phyloP scores from a whole-genome alignment of 495 filamentous ascomycete genomes.

The Aspergillus steynii region DNA sequence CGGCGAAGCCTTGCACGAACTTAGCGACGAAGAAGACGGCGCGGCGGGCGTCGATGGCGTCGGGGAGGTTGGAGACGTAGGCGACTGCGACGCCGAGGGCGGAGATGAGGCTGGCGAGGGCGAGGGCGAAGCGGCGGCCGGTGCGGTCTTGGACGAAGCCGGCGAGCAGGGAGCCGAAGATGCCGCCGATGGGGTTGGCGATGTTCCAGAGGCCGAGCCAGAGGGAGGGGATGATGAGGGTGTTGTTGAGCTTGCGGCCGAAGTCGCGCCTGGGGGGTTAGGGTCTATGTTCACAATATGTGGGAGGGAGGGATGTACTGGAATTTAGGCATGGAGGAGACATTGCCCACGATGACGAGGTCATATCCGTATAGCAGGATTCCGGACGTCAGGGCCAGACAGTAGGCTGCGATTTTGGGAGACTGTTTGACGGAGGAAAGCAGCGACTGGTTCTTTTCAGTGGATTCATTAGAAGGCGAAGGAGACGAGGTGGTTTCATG shows the following conservation, averaged over 20 bases:
- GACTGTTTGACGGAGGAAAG: conserved; percentile 9
- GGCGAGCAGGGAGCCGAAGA: conserved; percentile 40
- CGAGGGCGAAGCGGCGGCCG: conserved; percentile 40
- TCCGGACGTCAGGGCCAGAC: conserved; percentile 31
- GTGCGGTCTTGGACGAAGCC: conserved; percentile 43
- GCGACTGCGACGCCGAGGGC: conserved; percentile 39
- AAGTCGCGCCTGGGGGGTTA: conserved; percentile 33
- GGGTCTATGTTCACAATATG: not conserved
- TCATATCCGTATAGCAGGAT: conserved; percentile 52
- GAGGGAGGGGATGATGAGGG: conserved; percentile 46
- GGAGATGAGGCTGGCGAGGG: conserved; percentile 34
- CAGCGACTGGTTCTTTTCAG: conserved; percentile 7
- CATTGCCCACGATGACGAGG: conserved; percentile 47
- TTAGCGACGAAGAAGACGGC: conserved; percentile 34
- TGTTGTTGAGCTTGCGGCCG: conserved; percentile 28
- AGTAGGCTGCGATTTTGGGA: conserved; percentile 29
- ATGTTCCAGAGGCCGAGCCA: conserved; percentile 51
- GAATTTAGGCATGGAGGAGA: conserved; percentile 47
- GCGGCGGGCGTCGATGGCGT: conserved; percentile 27
- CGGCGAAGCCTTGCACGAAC: conserved; percentile 40
- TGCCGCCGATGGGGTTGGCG: conserved; percentile 39
- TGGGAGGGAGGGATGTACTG: conserved; percentile 23
- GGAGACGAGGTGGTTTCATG: not conserved
- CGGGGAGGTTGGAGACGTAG: conserved; percentile 32
- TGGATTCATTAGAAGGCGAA: not conserved